Evolutionary conservation across 208 protist genomes (phyloP), one percentile per base, ranked within the genome.

Genomic region (Acanthamoeba triangularis): DNA sequence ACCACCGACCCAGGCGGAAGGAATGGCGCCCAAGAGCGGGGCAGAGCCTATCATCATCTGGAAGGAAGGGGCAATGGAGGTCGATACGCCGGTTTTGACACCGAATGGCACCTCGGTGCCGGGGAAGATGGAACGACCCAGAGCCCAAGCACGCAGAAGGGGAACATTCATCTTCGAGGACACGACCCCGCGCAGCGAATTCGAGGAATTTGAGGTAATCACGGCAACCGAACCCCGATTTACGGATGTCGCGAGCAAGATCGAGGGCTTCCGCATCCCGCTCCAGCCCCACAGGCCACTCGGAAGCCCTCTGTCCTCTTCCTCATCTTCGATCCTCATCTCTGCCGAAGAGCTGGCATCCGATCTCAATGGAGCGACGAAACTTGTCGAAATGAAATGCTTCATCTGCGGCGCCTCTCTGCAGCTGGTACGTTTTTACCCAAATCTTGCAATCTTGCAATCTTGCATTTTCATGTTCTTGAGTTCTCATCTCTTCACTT

Each of bases 181-280:
- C n/a, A 59, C n/a, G 8, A 88, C 80, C 80, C 80, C 80, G 6
- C 35, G n/a, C 23, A 63, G 30, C n/a, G 49, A 88, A 65, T 88
- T 88, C 80, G 80, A 88, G 28, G 80, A 88, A 88, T 88, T 88
- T n/a, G 80, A 59, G 49, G 41, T 88, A 44, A 63, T 88, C 49
- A 44, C 10, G 7, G 20, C 44, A 5, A 25, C 52, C 44, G 44
- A 37, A 8, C 13, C 8, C 6, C 80, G 80, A 63, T 56, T 35
- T 14, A 65, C 25, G 80, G 8, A 56, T 41, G 49, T 88, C 16
- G 20, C 80, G 14, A 65, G 80, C 49, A 88, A 41, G 80, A 44
- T 88, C 23, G 80, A 88, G 52, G 16, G 49, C 52, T 88, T 88
- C 30, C 80, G 52, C 52, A 88, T 88, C 47, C 30, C 52, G 49